Evolutionary conservation across 2,329 filamentous ascomycete species (phyloP).

Genomic region (Hymenoscyphus infarciens): DNA sequence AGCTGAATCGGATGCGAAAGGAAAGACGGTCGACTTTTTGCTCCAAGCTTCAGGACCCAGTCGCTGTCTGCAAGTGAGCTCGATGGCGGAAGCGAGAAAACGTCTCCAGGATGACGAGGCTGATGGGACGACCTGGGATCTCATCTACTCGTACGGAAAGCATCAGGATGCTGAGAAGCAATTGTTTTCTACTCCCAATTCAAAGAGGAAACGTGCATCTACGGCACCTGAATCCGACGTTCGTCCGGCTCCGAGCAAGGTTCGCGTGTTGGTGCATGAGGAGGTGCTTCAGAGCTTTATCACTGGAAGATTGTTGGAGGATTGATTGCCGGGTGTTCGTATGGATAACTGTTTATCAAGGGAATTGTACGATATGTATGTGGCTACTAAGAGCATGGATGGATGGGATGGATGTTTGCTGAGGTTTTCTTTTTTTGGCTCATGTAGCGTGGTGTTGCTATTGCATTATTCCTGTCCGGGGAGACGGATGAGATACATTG

Average conservation of each 20-base stretch:
- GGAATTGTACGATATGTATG: not conserved
- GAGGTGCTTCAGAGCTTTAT: constrained; percentile 92
- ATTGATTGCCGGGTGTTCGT: not conserved
- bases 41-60: constrained; percentile 73
- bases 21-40: constrained; percentile 75
- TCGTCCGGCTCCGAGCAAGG: constrained; percentile 43
- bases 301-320: constrained; percentile 65
- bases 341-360: not conserved
- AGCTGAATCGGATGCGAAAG: constrained; percentile 57
- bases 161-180: constrained; percentile 44
- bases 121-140: constrained; percentile 57
- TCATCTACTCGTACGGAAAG: constrained; percentile 72
- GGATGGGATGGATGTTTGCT: not conserved
- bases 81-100: constrained; percentile 60
- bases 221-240: constrained; percentile 31
- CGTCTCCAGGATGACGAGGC: constrained; percentile 50
- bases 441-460: not conserved
- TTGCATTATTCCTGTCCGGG: not conserved
- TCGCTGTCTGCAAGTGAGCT: constrained; percentile 60
- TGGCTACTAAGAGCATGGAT: not conserved
- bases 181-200: constrained; percentile 34
- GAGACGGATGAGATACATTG: not conserved
- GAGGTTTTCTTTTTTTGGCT: not conserved
- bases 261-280: constrained; percentile 76
- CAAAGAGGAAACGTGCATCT: constrained; percentile 43